Conservation (phyloP, 129 eudicot genomes). For the Saussurea involucrata region DNA sequence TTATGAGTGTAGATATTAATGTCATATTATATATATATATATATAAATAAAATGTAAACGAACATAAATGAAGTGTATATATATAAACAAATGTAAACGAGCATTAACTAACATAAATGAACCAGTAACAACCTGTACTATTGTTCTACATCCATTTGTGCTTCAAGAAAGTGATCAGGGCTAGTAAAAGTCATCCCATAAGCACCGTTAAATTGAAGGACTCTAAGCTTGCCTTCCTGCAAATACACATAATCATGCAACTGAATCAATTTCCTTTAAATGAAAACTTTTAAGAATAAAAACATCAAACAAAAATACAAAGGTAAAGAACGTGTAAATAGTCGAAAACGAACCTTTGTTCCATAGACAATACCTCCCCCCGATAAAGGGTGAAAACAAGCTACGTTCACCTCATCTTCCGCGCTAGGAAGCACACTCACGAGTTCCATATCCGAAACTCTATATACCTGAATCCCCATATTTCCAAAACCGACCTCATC, state of each 20-base stretch:
- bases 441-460: constrained; percentile 71
- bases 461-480: constrained; percentile 45
- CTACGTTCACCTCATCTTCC: constrained; percentile 76
- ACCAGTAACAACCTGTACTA: constrained; percentile 26
- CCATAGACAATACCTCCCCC: constrained; percentile 75
- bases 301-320: not conserved
- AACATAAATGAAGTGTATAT: too few relatives aligned
- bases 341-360: constrained; percentile 46
- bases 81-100: too few relatives aligned
- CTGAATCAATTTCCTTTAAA: not conserved
- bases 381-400: constrained; percentile 70
- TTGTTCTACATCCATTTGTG: constrained; percentile 53
- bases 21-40: too few relatives aligned
- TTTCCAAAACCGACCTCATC: not conserved
- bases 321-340: not conserved
- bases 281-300: not conserved
- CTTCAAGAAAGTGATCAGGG: constrained; percentile 34
- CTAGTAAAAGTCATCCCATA: constrained; percentile 18
- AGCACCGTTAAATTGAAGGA: constrained; percentile 49
- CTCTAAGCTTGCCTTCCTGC: constrained; percentile 81
- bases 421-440: constrained; percentile 78
- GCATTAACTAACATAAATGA: not conserved
- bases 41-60: too few relatives aligned
- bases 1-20: too few relatives aligned
- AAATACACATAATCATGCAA: not conserved